phyloP scores from a whole-genome alignment of 495 filamentous ascomycete genomes.

The Aspergillus biplanus region DNA sequence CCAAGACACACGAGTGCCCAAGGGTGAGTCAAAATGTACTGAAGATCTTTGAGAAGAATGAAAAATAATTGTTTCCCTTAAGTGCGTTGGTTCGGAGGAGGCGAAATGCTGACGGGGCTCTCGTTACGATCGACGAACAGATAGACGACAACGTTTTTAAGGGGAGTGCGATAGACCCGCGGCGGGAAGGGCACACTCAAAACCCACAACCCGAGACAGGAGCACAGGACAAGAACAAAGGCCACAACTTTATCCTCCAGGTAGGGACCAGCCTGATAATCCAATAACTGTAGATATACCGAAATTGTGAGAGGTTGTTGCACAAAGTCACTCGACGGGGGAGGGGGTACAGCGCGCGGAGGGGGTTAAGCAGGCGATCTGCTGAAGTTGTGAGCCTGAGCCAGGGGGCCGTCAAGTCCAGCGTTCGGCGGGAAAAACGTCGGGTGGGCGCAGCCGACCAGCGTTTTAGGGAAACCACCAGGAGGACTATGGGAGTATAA shows the following conservation, averaged over 20 bases:
- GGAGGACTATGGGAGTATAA: slow-evolving; percentile 8
- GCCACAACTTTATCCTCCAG: slow-evolving; percentile 12
- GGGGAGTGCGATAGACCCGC: slow-evolving; percentile 33
- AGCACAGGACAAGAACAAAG: slow-evolving; percentile 12
- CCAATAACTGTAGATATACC: slow-evolving; percentile 13
- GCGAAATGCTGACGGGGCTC: slow-evolving; percentile 19
- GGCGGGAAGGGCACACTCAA: slow-evolving; percentile 32
- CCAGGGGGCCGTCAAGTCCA: slow-evolving; percentile 17
- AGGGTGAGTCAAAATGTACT: not conserved
- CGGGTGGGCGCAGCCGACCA: slow-evolving; percentile 6
- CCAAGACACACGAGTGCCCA: slow-evolving; percentile 14
- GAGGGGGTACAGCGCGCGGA: slow-evolving; percentile 17
- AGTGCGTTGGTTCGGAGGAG: slow-evolving; percentile 15
- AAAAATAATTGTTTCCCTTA: slow-evolving; percentile 14
- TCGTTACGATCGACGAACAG: slow-evolving; percentile 23
- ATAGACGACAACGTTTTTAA: slow-evolving; percentile 27
- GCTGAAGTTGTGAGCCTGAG: slow-evolving; percentile 19
- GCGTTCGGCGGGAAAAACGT: slow-evolving; percentile 16
- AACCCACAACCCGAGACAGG: slow-evolving; percentile 23
- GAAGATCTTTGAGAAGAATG: slow-evolving; percentile 1
- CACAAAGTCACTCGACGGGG: slow-evolving; percentile 19
- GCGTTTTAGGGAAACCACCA: slow-evolving; percentile 2
- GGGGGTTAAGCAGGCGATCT: slow-evolving; percentile 24
- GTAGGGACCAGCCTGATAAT: slow-evolving; percentile 29
- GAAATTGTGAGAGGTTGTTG: slow-evolving; percentile 17